Evolutionary conservation across 2,329 filamentous ascomycete species (phyloP).

Genomic region (Pyrenophora teres): DNA sequence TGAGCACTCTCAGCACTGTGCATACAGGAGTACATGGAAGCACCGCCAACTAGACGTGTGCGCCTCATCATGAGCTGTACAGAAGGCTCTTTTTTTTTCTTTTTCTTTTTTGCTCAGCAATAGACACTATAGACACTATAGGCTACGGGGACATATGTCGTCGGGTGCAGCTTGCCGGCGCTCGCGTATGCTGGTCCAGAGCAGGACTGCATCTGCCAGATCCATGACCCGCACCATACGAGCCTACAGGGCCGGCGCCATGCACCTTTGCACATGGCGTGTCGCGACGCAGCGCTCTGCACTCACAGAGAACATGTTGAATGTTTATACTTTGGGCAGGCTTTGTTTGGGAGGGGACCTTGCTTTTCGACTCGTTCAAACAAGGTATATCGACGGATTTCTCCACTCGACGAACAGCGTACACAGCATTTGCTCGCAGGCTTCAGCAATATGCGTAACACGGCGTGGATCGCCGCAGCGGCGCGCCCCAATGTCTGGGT

Average conservation of each 20-base stretch:
- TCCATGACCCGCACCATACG: slow-evolving; percentile 27
- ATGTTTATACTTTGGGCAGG: slow-evolving; percentile 25
- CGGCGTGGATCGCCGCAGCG: slow-evolving; percentile 39
- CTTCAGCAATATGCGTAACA: slow-evolving; percentile 42
- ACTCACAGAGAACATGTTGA: slow-evolving; percentile 15
- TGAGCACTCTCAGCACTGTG: slow-evolving; percentile 16
- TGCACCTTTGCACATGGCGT: slow-evolving; percentile 22
- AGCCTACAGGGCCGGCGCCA: slow-evolving; percentile 22
- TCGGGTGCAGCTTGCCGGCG: slow-evolving; percentile 27
- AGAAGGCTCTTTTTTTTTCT: slow-evolving; percentile 3
- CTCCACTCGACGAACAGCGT: slow-evolving; percentile 5
- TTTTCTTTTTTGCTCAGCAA: not conserved
- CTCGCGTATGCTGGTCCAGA: slow-evolving; percentile 17
- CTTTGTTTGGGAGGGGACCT: slow-evolving; percentile 14
- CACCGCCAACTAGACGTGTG: not conserved
- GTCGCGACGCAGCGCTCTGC: slow-evolving; percentile 23
- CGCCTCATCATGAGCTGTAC: slow-evolving; percentile 8
- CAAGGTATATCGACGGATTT: slow-evolving; percentile 15
- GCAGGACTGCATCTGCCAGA: slow-evolving; percentile 29
- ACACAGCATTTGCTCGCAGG: slow-evolving; percentile 15
- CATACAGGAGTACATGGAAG: slow-evolving; percentile 2
- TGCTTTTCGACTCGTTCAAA: slow-evolving; percentile 11
- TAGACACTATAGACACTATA: no score
- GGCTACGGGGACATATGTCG: slow-evolving; percentile 15
- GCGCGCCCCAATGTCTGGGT: slow-evolving; percentile 10